Conservation (phyloP, 2,329 filamentous ascomycete species). For the Aspergillus sp. region DNA sequence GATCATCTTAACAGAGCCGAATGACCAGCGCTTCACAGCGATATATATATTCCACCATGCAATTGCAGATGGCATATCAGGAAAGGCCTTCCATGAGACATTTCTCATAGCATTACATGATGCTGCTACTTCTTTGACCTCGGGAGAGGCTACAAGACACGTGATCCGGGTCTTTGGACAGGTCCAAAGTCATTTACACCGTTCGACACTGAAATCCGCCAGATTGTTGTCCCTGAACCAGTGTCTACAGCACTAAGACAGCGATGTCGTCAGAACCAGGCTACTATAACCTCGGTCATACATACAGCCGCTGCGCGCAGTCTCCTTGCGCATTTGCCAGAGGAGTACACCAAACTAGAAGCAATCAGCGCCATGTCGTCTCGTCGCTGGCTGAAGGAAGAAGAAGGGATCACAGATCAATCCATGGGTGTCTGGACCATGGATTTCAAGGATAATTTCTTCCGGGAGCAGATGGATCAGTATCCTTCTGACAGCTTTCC, state of each 20-base stretch:
- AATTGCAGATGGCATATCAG: slow-evolving; percentile 50
- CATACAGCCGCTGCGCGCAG: slow-evolving; percentile 42
- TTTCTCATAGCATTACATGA: slow-evolving; percentile 42
- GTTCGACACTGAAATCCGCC: slow-evolving; percentile 30
- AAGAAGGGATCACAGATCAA: slow-evolving; percentile 33
- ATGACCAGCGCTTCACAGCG: slow-evolving; percentile 42
- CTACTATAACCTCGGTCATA: slow-evolving; percentile 46
- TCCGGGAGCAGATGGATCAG: slow-evolving; percentile 19
- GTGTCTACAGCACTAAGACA: slow-evolving; percentile 33
- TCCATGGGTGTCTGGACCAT: slow-evolving; percentile 42
- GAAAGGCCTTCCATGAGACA: slow-evolving; percentile 47
- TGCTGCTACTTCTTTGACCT: slow-evolving; percentile 9
- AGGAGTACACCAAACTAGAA: slow-evolving; percentile 32
- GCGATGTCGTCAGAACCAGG: slow-evolving; percentile 38
- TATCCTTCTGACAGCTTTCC: slow-evolving; percentile 23
- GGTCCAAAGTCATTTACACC: slow-evolving; percentile 30
- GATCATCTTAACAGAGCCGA: slow-evolving; percentile 35
- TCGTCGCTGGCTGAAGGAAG: slow-evolving; percentile 37
- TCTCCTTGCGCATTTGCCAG: slow-evolving; percentile 36
- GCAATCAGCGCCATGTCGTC: slow-evolving; percentile 41
- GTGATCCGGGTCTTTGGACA: slow-evolving; percentile 38
- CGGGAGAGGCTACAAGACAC: slow-evolving; percentile 19
- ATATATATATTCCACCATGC: slow-evolving; percentile 52
- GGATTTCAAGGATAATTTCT: slow-evolving; percentile 35
- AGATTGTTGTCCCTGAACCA: slow-evolving; percentile 33